Percentiles rank a stretch among this genome's conserved stretches.
phyloP scores from a whole-genome alignment of 192 early-diverging fungal genomes.

The Rhizophagus prolifer region DNA sequence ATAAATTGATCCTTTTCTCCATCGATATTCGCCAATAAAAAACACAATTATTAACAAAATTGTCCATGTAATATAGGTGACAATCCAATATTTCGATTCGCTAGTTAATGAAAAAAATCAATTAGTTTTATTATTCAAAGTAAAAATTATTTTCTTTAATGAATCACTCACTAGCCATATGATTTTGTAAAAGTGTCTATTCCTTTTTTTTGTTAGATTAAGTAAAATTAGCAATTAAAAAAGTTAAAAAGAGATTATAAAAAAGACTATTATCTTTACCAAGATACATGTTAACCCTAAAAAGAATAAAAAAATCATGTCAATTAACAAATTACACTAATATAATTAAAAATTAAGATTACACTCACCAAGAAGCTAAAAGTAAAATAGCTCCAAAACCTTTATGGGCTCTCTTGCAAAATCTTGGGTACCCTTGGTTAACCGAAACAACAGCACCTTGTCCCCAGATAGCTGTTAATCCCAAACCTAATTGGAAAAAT shows the following conservation, averaged over 20 bases:
- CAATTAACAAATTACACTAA: neutral
- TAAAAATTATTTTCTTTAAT: neutral
- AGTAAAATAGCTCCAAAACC: conserved; percentile 2
- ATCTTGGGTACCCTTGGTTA: conserved; percentile 17
- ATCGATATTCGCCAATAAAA: neutral
- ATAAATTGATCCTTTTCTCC: neutral
- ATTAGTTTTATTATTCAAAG: too few species aligned
- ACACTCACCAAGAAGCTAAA: conserved; percentile 13
- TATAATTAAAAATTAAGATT: neutral
- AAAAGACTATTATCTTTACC: neutral
- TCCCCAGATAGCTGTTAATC: conserved; percentile 12
- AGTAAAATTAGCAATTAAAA: too few species aligned
- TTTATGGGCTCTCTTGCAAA: conserved; percentile 23
- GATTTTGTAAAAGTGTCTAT: conserved; percentile 2
- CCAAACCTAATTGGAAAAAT: conserved; percentile 24
- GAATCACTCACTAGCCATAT: neutral
- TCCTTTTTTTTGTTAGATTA: neutral
- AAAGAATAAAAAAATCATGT: neutral
- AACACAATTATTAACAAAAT: neutral
- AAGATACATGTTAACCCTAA: conserved; percentile 13
- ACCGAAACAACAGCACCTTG: conserved; percentile 10
- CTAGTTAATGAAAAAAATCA: conserved; percentile 3
- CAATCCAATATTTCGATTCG: neutral
- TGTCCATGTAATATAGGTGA: neutral
- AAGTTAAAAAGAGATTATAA: neutral